Evolutionary conservation across 441 rosid genomes (phyloP).

Genomic region (Raphanus hybrid): DNA sequence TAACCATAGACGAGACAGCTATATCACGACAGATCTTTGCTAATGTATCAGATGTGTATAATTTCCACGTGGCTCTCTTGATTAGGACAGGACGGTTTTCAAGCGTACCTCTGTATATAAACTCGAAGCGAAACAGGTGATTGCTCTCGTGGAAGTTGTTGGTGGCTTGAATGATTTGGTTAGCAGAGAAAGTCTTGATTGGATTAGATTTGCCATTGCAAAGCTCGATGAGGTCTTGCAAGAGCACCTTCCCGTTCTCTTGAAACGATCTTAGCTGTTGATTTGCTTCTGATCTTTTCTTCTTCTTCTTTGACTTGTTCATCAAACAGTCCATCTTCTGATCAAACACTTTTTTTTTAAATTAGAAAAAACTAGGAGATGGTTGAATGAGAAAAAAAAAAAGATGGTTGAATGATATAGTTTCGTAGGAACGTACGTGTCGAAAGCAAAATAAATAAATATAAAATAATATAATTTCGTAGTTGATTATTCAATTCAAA

Average conservation of each 20-base stretch:
- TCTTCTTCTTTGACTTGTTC: slow-evolving; percentile 17
- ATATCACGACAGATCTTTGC: slow-evolving; percentile 34
- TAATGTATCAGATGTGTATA: slow-evolving; percentile 34
- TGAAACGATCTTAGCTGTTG: slow-evolving; percentile 27
- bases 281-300: slow-evolving; percentile 26
- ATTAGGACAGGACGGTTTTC: slow-evolving; percentile 34
- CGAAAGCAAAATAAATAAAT: too few species aligned
- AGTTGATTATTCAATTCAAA: background rate
- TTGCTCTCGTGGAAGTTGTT: slow-evolving; percentile 26
- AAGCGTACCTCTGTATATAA: slow-evolving; percentile 35
- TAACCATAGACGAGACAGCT: slow-evolving; percentile 35
- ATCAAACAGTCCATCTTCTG: slow-evolving; percentile 47
- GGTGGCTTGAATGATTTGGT: slow-evolving; percentile 38
- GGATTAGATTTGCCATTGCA: slow-evolving; percentile 37
- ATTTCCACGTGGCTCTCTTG: slow-evolving; percentile 17
- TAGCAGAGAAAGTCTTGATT: slow-evolving; percentile 29
- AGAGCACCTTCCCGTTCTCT: slow-evolving; percentile 31
- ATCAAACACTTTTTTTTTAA: too few species aligned
- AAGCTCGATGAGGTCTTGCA: slow-evolving; percentile 34
- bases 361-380: too few species aligned
- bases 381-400: too few species aligned
- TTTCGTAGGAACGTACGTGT: too few species aligned
- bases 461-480: too few species aligned
- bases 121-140: slow-evolving; percentile 24
- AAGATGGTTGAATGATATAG: too few species aligned